Conservation (phyloP, 176 grass and related monocot genomes). For the Juncus effusus region DNA sequence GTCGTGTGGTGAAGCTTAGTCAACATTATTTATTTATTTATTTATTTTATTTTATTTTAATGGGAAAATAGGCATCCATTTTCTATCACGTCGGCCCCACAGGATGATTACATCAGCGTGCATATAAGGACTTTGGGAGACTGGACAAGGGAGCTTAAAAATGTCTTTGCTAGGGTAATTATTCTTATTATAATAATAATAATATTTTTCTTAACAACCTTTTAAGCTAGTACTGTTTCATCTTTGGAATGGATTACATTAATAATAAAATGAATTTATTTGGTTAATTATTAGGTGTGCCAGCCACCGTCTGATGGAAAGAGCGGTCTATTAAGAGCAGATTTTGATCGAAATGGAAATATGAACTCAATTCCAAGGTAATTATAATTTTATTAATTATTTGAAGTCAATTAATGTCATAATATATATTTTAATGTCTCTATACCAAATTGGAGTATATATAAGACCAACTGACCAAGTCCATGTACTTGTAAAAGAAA, state of each 20-base stretch:
- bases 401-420: background rate
- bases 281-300: constrained; percentile 53
- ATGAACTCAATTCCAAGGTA: constrained; percentile 49
- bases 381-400: background rate
- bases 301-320: constrained; percentile 72
- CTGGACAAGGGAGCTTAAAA: constrained; percentile 92
- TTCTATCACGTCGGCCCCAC: constrained; percentile 88
- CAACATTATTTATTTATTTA: background rate
- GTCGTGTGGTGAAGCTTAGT: constrained; percentile 7
- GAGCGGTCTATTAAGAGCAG: constrained; percentile 76
- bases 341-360: constrained; percentile 53
- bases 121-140: constrained; percentile 89
- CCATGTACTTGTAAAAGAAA: too few species aligned
- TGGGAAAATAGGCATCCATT: constrained; percentile 73
- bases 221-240: background rate
- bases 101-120: constrained; percentile 80
- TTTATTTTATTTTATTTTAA: constrained; percentile 5
- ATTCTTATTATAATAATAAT: background rate
- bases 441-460: too few species aligned
- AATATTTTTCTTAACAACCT: constrained; percentile 10
- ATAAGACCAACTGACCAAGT: too few species aligned
- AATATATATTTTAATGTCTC: too few species aligned
- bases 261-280: background rate
- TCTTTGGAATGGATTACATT: constrained; percentile 9
- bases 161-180: constrained; percentile 62